Conservation (phyloP, 2,329 filamentous ascomycete species). For the Penicillium sp. region DNA sequence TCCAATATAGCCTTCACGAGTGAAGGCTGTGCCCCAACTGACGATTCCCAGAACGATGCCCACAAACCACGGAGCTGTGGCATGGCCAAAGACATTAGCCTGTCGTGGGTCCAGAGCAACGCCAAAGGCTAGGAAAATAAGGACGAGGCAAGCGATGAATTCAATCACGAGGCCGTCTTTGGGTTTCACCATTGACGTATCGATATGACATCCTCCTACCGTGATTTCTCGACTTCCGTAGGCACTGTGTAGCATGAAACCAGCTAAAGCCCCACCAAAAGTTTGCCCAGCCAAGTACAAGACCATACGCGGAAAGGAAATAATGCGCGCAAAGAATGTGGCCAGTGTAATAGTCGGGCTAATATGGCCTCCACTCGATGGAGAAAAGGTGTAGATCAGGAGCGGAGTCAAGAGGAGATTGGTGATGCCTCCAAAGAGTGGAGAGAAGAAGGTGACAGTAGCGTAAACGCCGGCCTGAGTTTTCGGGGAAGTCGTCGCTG, state of each 20-base stretch:
- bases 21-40: slow-evolving; percentile 40
- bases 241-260: slow-evolving; percentile 40
- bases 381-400: slow-evolving; percentile 51
- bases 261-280: slow-evolving; percentile 46
- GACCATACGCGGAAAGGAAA: slow-evolving; percentile 49
- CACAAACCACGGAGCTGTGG: slow-evolving; percentile 50
- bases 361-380: slow-evolving; percentile 53
- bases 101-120: slow-evolving; percentile 56
- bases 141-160: slow-evolving; percentile 45
- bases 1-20: slow-evolving; percentile 43
- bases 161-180: slow-evolving; percentile 50
- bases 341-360: slow-evolving; percentile 55
- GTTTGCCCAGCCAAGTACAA: slow-evolving; percentile 50
- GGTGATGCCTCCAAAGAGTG: slow-evolving; percentile 38
- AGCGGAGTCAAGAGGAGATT: slow-evolving; percentile 45
- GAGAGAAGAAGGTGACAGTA: slow-evolving; percentile 28
- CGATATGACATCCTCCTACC: slow-evolving; percentile 41
- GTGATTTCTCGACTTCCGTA: slow-evolving; percentile 19
- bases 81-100: slow-evolving; percentile 49
- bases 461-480: slow-evolving; percentile 28
- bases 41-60: slow-evolving; percentile 41
- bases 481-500: not conserved
- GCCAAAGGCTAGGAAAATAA: slow-evolving; percentile 53
- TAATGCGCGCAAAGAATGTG: slow-evolving; percentile 52
- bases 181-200: slow-evolving; percentile 35